Conservation (phyloP, 768 basidiomycete genomes). For the Leccinum disarticulatum region DNA sequence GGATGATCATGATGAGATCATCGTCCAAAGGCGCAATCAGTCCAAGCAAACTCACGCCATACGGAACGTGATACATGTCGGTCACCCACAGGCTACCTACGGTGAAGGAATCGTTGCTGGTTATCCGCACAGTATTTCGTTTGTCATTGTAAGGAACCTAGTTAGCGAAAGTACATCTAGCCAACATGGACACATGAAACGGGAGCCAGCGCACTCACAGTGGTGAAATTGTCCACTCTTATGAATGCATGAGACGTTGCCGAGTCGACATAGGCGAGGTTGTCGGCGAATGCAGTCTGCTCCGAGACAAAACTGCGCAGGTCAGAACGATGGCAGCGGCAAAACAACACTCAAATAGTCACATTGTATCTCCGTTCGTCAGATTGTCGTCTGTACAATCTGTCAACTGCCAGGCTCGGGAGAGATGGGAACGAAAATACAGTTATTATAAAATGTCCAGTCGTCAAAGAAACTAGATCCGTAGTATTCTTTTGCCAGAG, state of each 20-base stretch:
- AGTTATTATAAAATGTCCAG: constrained; percentile 64
- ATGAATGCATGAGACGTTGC: constrained; percentile 72
- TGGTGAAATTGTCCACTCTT: constrained; percentile 69
- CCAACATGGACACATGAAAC: constrained; percentile 1
- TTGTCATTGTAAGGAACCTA: constrained; percentile 47
- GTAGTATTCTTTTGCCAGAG: constrained; percentile 54
- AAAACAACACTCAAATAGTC: constrained; percentile 9
- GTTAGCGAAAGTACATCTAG: background rate
- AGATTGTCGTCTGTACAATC: constrained; percentile 57
- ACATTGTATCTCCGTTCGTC: constrained; percentile 65
- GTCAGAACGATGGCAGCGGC: constrained; percentile 3
- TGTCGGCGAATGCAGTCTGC: constrained; percentile 41
- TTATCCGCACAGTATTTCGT: constrained; percentile 67
- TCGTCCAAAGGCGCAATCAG: background rate
- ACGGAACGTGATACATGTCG: constrained; percentile 66
- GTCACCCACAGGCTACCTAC: constrained; percentile 65
- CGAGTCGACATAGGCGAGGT: constrained; percentile 62
- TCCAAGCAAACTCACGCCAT: constrained; percentile 44
- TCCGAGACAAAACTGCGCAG: constrained; percentile 47
- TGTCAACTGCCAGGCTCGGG: background rate
- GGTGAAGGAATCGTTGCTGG: constrained; percentile 51
- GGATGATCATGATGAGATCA: constrained; percentile 4
- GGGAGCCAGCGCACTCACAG: constrained; percentile 31
- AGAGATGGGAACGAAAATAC: constrained; percentile 35
- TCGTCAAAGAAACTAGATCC: constrained; percentile 65